Percentiles rank a stretch among this genome's conserved stretches.
These are phyloP conservation scores for Chlorencoelia australis DNA, from an alignment of 2,329 filamentous ascomycete genomes.

Conservation along the genomic window DNA sequence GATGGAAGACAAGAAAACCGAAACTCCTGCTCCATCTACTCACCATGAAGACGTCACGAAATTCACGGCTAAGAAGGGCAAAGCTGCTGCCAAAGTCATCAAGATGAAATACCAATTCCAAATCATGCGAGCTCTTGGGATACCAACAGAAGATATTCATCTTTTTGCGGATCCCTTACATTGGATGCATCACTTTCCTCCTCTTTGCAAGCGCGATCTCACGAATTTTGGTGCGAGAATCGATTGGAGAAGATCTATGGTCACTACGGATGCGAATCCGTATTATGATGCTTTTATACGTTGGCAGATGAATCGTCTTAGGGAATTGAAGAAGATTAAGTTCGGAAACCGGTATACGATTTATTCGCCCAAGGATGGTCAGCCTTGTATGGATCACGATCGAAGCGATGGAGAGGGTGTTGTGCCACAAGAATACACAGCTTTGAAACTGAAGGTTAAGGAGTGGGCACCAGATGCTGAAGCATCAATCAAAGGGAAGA, in stretches of 20 bases:
- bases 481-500: conserved; percentile 62
- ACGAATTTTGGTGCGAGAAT: conserved; percentile 77
- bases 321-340: conserved; percentile 84
- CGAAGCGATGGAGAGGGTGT: conserved; percentile 72
- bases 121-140: conserved; percentile 86
- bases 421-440: conserved; percentile 84
- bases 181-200: conserved; percentile 89
- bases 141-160: conserved; percentile 81
- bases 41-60: conserved; percentile 79
- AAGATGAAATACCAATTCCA: conserved; percentile 95
- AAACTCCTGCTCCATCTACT: conserved; percentile 49
- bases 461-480: conserved; percentile 77
- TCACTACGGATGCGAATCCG: conserved; percentile 93
- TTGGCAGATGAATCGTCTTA: conserved; percentile 94
- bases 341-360: conserved; percentile 91
- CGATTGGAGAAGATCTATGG: conserved; percentile 86
- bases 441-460: conserved; percentile 80
- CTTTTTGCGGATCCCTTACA: conserved; percentile 83
- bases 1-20: conserved; percentile 38
- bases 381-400: conserved; percentile 84
- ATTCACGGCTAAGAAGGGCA: conserved; percentile 86
- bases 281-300: conserved; percentile 93
- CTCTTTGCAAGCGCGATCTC: conserved; percentile 69
- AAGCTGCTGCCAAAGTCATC: conserved; percentile 79
- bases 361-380: conserved; percentile 81